Evolutionary conservation across 176 grass and related monocot species (phyloP), one percentile per base, ranked within the genome.

Genomic region (Pharus latifolius): DNA sequence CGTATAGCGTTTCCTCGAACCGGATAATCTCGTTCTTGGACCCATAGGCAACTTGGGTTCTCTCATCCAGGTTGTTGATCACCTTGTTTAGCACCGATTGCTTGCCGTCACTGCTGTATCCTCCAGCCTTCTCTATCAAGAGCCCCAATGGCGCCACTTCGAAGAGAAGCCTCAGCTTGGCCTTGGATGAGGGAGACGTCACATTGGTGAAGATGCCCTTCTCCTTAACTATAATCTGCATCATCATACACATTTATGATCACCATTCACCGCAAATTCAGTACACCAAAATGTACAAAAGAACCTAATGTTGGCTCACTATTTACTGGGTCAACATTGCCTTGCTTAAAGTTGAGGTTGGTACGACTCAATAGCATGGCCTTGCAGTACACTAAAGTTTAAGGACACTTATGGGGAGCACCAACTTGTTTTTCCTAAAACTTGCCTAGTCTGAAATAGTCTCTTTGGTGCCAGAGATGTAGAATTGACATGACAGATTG

Each of bases 201-300:
- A 99, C 96, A 20, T 99, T 95, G 33, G 96, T 99, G 90, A 99
- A 99, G 69, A 99, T 95, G 60, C 96, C 96, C 31, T 91, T 99
- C 85, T 95, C 96, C 63, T 99, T 99, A 14, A 95, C 96, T 81
- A 95, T 95, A 81, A 99, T 99, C 96, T 95, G 83, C 80, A 71
- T 59, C 43, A 68, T 40, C 28, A 49, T 41, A 31, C 34, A 78
- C 49, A 70, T 41, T 17, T 56, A 59, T 35, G 33, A 78, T 35
- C n/a, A n/a, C 19, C 37, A 26, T 79, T 60, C 27, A 60, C 62
- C 41, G 23, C 42, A 11, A 55, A 8, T 37, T 75, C 28, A 48
- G 61, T 67, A 35, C 27, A 19, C 41, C 50, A 22, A 65, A 75
- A 54, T 15, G 19, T 23, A 15, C 23, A 48, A 28, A 71, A 30